Conservation (phyloP, 2,329 filamentous ascomycete species). For the Colletotrichum sp. region DNA sequence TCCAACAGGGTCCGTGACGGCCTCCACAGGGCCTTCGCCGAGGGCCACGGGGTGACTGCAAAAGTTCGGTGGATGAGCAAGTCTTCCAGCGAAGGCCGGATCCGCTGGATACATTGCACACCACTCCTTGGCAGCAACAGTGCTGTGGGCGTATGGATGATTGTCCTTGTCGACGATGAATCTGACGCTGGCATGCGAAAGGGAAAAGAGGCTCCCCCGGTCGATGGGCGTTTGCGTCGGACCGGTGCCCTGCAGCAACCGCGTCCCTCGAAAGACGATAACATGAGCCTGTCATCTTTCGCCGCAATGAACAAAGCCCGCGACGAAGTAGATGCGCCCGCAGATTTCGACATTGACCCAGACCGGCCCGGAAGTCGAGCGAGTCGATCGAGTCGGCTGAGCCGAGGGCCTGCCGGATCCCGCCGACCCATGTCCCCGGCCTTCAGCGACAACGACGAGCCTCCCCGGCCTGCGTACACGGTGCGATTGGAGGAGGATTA, state of each 20-base stretch:
- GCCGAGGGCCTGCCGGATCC: neutral
- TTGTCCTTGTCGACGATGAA: conserved; percentile 74
- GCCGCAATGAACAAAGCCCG: conserved; percentile 14
- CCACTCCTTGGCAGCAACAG: conserved; percentile 71
- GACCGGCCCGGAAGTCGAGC: conserved; percentile 9
- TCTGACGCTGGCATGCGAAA: conserved; percentile 21
- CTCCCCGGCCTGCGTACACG: neutral
- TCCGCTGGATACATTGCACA: conserved; percentile 80
- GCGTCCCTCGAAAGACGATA: conserved; percentile 15
- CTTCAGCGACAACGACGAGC: neutral
- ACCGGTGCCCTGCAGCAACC: neutral
- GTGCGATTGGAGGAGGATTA: conserved; percentile 14
- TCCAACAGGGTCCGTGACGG: conserved; percentile 51
- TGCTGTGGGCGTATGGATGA: conserved; percentile 78
- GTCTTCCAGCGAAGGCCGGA: conserved; percentile 59
- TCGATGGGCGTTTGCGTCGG: conserved; percentile 22
- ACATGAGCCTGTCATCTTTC: conserved; percentile 23
- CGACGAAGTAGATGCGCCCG: neutral
- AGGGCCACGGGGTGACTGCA: conserved; percentile 74
- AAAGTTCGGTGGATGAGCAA: conserved; percentile 73
- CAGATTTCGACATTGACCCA: neutral
- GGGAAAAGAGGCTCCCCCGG: conserved; percentile 27
- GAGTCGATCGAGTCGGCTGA: conserved; percentile 7
- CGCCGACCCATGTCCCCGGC: neutral
- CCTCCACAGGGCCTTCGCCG: conserved; percentile 63